A percentile compares a stretch with the other conserved stretches of the same genome.
Conservation (phyloP, 176 grass and related monocot genomes). For the Hsuehochloa calcarea region DNA sequence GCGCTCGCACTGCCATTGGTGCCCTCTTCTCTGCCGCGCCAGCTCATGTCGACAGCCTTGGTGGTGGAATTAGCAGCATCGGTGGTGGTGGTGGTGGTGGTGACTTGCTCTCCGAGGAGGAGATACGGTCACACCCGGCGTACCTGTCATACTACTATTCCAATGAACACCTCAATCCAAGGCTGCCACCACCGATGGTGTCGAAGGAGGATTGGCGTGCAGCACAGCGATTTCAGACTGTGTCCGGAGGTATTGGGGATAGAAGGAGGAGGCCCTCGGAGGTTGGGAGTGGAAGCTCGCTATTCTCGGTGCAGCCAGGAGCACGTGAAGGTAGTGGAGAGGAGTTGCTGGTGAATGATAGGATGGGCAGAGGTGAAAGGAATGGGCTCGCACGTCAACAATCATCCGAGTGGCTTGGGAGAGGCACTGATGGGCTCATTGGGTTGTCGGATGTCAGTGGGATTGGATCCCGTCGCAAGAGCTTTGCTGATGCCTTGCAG, state of each 20-base stretch:
- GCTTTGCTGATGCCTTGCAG: conserved; percentile 91
- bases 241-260: conserved; percentile 64
- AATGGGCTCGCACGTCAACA: conserved; percentile 34
- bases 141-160: conserved; percentile 88
- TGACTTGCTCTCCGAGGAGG: conserved; percentile 55
- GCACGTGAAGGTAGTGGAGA: not conserved
- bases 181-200: conserved; percentile 71
- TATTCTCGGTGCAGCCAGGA: conserved; percentile 68
- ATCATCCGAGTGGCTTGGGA: conserved; percentile 45
- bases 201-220: conserved; percentile 90
- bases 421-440: conserved; percentile 55
- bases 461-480: conserved; percentile 55
- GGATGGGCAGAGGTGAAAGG: conserved; percentile 33
- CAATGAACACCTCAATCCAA: conserved; percentile 85
- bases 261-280: conserved; percentile 44
- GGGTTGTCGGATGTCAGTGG: conserved; percentile 49
- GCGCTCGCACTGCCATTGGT: conserved; percentile 57
- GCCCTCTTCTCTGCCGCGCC: conserved; percentile 31
- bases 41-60: not conserved
- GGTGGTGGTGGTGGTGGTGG: not conserved
- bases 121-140: conserved; percentile 70
- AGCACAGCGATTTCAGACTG: conserved; percentile 56
- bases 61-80: not conserved
- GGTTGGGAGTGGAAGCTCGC: conserved; percentile 41
- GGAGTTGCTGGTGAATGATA: conserved; percentile 34